A percentile compares a stretch with the other conserved stretches of the same genome.
These are phyloP conservation scores for Candida sanyiensis DNA, from an alignment of 805 yeast genomes.

Conservation along the genomic window DNA sequence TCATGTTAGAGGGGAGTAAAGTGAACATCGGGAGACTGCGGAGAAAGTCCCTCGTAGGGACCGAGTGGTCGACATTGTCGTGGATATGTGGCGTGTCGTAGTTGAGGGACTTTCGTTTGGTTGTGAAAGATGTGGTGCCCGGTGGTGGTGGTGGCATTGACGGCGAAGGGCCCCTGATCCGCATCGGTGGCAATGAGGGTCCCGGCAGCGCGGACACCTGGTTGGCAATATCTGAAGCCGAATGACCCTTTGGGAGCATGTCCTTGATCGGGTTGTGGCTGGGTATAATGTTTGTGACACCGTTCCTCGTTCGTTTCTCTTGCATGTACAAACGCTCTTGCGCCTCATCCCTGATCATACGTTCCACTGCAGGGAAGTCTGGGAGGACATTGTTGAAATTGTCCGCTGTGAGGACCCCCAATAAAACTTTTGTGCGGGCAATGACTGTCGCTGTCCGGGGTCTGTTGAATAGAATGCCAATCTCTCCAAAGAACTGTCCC, in stretches of 20 bases:
- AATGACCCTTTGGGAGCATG: conserved; percentile 10
- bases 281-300: conserved; percentile 29
- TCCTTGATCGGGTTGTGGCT: conserved; percentile 5
- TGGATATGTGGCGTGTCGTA: conserved; percentile 20
- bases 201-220: conserved; percentile 34
- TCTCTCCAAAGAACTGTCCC: conserved; percentile 75
- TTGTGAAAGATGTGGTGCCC: not conserved
- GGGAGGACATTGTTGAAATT: conserved; percentile 53
- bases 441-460: conserved; percentile 79
- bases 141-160: conserved; percentile 4
- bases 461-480: conserved; percentile 67
- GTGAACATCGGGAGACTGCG: conserved; percentile 54
- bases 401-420: conserved; percentile 65
- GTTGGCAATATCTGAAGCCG: conserved; percentile 28
- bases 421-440: conserved; percentile 58
- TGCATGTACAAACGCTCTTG: conserved; percentile 71
- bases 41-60: conserved; percentile 53
- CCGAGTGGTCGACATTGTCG: conserved; percentile 46
- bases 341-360: conserved; percentile 71
- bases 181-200: conserved; percentile 33
- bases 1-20: conserved; percentile 48
- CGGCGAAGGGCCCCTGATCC: conserved; percentile 13
- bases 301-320: conserved; percentile 50
- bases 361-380: conserved; percentile 58
- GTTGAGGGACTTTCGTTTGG: not conserved